Conservation (phyloP, 257 asterid genomes). For the Fraxinus americana region DNA sequence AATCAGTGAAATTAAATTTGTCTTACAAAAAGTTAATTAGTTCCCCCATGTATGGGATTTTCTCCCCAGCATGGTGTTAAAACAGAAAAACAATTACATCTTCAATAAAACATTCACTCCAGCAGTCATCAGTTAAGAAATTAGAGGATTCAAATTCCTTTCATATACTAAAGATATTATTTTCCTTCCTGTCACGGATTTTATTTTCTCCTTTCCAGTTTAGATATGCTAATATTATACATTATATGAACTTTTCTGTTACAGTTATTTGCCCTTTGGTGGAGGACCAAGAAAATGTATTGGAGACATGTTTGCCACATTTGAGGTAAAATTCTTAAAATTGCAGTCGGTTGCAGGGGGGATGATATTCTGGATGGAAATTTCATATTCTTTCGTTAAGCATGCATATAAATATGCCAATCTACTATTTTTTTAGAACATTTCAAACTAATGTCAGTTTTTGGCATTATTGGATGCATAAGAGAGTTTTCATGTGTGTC, state of each 20-base stretch:
- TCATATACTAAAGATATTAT: neutral
- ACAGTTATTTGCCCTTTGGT: slow-evolving; percentile 93
- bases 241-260: slow-evolving; percentile 28
- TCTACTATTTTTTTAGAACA: neutral
- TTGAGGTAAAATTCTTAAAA: slow-evolving; percentile 61
- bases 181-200: neutral
- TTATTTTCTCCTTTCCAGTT: neutral
- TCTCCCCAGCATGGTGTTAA: neutral
- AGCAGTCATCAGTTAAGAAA: neutral
- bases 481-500: too few species aligned
- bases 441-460: too few species aligned
- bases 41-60: neutral
- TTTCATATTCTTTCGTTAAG: slow-evolving; percentile 10
- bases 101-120: neutral
- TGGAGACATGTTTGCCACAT: slow-evolving; percentile 95
- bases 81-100: neutral
- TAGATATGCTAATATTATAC: slow-evolving; percentile 15
- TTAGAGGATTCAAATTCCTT: neutral
- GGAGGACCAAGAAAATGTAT: slow-evolving; percentile 99
- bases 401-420: neutral
- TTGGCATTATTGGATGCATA: too few species aligned
- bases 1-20: neutral
- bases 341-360: neutral
- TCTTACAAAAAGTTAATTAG: neutral
- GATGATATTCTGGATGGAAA: neutral